A percentile compares a stretch with the other conserved stretches of the same genome.
Conservation (phyloP, 495 filamentous ascomycete species). For the Parmelia sp. region DNA sequence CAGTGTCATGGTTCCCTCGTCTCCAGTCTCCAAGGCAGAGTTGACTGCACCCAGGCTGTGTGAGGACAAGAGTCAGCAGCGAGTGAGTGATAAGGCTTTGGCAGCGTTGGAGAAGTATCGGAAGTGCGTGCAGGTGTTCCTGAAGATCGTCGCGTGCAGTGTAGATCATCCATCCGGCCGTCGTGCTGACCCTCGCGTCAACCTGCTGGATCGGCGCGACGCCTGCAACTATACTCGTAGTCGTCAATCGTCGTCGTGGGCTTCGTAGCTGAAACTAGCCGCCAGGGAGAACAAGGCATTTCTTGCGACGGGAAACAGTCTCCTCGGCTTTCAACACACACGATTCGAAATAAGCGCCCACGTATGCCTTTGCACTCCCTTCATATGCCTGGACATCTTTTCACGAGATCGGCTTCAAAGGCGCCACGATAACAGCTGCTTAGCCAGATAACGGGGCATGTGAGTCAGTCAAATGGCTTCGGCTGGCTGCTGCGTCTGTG, state of each 20-base stretch:
- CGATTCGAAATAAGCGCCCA: neutral
- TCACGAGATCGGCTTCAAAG: neutral
- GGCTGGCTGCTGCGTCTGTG: too few relatives aligned
- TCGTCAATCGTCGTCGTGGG: too few relatives aligned
- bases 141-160: neutral
- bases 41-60: too few relatives aligned
- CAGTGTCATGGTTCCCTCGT: too few relatives aligned
- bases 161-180: neutral
- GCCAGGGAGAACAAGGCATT: neutral
- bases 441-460: neutral
- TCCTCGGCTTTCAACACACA: neutral
- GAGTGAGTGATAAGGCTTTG: too few relatives aligned
- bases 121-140: neutral
- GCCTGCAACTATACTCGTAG: neutral
- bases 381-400: neutral
- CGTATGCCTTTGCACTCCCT: neutral
- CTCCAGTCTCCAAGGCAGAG: too few relatives aligned
- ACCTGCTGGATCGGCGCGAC: neutral
- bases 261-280: neutral
- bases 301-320: neutral
- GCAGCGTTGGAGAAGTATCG: too few relatives aligned
- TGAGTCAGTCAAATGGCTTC: neutral
- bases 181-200: neutral
- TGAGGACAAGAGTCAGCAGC: too few relatives aligned
- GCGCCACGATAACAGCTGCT: neutral